These are phyloP conservation scores for Pythium pyrilobum DNA, from an alignment of 352 stramenopile species.

Conservation along the genomic window DNA sequence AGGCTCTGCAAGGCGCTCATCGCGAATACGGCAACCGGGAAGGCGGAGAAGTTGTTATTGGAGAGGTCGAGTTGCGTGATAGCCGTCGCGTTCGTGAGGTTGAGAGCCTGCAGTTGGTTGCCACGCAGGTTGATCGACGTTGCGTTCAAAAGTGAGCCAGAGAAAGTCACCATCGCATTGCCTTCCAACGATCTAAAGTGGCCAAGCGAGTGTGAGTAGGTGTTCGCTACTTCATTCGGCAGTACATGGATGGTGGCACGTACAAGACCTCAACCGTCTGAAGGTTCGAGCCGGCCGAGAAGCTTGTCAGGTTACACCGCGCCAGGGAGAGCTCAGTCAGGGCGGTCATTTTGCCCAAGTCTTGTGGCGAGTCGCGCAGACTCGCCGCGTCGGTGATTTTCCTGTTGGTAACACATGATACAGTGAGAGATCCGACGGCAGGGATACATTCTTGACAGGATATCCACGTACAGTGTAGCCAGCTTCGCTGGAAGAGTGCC, in stretches of 20 bases:
- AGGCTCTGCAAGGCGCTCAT: neutral
- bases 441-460: neutral
- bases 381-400: neutral
- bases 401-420: too few species aligned
- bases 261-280: neutral
- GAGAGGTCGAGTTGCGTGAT: neutral
- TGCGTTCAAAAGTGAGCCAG: neutral
- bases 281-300: neutral
- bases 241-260: too few species aligned
- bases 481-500: neutral
- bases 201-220: too few species aligned
- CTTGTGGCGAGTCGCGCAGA: neutral
- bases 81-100: neutral
- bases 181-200: neutral
- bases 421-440: too few species aligned
- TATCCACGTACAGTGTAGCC: neutral
- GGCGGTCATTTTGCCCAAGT: neutral
- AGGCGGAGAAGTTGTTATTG: neutral
- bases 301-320: neutral
- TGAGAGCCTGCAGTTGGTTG: conserved; percentile 1
- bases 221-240: too few species aligned
- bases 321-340: neutral
- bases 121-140: neutral
- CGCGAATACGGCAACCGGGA: neutral
- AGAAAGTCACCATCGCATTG: neutral